Conservation (phyloP, 2,329 filamentous ascomycete genomes). For the Talaromyces albobiverticillius region DNA sequence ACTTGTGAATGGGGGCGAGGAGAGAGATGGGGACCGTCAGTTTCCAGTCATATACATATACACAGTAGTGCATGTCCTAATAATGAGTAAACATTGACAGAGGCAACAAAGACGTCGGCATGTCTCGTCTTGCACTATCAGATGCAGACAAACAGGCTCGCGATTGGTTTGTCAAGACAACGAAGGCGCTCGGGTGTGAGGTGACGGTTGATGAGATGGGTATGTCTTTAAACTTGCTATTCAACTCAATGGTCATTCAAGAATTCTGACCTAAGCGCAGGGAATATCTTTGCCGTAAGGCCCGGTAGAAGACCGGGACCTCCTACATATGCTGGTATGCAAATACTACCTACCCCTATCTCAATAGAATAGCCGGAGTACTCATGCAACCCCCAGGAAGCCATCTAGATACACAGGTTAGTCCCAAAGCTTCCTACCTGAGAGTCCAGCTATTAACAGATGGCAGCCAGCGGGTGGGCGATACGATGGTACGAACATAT, state of each 20-base stretch:
- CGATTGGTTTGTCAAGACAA: conserved; percentile 66
- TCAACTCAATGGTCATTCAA: too few relatives aligned
- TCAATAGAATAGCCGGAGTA: too few relatives aligned
- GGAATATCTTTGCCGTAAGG: conserved; percentile 74
- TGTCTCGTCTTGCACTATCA: conserved; percentile 67
- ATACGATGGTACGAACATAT: conserved; percentile 63
- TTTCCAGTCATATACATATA: too few relatives aligned
- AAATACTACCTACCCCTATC: too few relatives aligned
- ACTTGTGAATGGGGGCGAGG: background rate
- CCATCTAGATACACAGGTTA: background rate
- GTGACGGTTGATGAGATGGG: conserved; percentile 66
- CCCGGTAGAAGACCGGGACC: conserved; percentile 53
- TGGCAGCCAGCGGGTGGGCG: conserved; percentile 47
- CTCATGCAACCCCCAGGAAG: too few relatives aligned
- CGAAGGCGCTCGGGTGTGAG: conserved; percentile 58
- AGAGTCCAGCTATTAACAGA: background rate
- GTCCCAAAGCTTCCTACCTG: background rate
- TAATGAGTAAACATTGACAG: background rate
- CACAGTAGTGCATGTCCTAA: too few relatives aligned
- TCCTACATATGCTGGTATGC: too few relatives aligned
- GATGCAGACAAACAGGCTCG: conserved; percentile 65
- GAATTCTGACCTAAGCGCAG: too few relatives aligned
- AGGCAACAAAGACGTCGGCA: conserved; percentile 48
- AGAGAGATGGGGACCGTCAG: too few relatives aligned
- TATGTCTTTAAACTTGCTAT: too few relatives aligned